Evolutionary conservation across 2,329 filamentous ascomycete species (phyloP).

Genomic region (Colletotrichum cereale): DNA sequence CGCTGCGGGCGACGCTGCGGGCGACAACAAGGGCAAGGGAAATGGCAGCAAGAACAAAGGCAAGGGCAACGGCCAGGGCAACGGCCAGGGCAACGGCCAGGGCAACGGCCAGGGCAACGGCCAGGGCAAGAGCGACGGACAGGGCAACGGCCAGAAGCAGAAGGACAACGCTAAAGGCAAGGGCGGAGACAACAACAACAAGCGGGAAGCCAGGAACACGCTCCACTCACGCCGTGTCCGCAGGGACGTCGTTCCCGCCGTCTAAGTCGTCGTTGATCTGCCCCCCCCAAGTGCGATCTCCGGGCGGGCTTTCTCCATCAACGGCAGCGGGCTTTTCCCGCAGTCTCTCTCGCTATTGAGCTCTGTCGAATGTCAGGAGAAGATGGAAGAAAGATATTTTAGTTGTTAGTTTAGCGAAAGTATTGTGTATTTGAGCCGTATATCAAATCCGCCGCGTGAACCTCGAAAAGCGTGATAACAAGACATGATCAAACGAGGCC

Average conservation of each 20-base stretch:
- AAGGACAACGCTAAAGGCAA: no score
- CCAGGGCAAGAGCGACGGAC: not conserved
- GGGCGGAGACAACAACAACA: slow-evolving; percentile 29
- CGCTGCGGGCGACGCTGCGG: no score
- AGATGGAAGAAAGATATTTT: not conserved
- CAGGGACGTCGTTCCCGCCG: slow-evolving; percentile 13
- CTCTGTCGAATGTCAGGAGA: not conserved
- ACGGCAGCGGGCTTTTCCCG: not conserved
- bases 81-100: slow-evolving; percentile 2
- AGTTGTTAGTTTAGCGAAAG: not conserved
- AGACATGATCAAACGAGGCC: not conserved
- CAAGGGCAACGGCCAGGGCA: not conserved
- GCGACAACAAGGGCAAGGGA: not conserved
- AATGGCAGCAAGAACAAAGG: not conserved
- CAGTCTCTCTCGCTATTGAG: not conserved
- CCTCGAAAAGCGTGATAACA: not conserved
- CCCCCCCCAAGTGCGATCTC: not conserved
- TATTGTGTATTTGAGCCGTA: not conserved
- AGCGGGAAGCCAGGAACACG: slow-evolving; percentile 8
- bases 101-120: slow-evolving; percentile 19
- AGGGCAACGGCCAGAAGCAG: not conserved
- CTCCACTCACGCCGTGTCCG: slow-evolving; percentile 15
- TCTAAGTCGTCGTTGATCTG: not conserved
- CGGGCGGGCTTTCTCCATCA: not conserved
- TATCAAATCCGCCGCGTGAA: not conserved